phyloP scores from a whole-genome alignment of 306 rosid species.

The Adenanthera pavonina region DNA sequence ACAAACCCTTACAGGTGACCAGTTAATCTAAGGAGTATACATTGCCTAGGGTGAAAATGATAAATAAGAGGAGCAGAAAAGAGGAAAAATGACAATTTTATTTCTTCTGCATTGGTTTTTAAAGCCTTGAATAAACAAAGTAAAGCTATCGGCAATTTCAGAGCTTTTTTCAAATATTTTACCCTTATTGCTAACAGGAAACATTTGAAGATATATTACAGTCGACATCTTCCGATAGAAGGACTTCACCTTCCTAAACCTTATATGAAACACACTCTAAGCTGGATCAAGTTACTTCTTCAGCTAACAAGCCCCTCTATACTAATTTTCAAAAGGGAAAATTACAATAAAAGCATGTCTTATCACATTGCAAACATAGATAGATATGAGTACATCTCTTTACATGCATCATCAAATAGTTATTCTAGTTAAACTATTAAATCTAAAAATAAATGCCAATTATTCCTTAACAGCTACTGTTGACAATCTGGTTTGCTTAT shows the following conservation, averaged over 20 bases:
- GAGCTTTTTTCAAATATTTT: neutral
- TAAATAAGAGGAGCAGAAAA: neutral
- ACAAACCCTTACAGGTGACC: neutral
- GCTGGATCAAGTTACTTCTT: neutral
- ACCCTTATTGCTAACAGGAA: neutral
- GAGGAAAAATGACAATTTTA: neutral
- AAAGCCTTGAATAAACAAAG: neutral
- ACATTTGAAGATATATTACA: neutral
- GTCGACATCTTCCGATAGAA: neutral
- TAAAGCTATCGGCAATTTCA: neutral
- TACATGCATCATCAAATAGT: conserved; percentile 3
- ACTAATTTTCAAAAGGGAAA: neutral
- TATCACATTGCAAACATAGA: conserved; percentile 8
- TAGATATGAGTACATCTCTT: neutral
- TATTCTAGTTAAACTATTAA: conserved; percentile 1
- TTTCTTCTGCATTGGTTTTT: conserved; percentile 11
- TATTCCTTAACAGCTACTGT: conserved; percentile 8
- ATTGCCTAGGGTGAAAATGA: neutral
- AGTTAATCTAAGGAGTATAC: neutral
- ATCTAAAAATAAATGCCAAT: conserved; percentile 24
- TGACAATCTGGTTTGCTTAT: conserved; percentile 21
- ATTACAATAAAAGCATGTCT: neutral
- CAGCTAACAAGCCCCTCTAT: neutral
- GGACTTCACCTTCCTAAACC: neutral
- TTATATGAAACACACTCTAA: neutral